Percentiles rank a stretch among this genome's conserved stretches.
Conservation (phyloP, 495 filamentous ascomycete genomes). For the Lasiosphaeris hirsuta region DNA sequence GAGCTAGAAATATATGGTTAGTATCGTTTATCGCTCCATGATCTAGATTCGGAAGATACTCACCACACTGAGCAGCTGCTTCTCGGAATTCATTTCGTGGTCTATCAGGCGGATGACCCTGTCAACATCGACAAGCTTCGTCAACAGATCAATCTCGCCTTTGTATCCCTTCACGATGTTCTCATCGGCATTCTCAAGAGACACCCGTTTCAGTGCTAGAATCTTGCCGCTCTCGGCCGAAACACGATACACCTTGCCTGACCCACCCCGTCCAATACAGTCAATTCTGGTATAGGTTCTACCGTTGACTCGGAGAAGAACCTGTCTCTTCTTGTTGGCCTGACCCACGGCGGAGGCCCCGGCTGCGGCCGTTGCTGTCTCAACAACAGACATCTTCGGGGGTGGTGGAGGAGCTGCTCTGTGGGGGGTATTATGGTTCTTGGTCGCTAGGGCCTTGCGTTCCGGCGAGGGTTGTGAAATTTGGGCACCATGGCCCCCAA, state of each 20-base stretch:
- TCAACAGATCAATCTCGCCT: conserved; percentile 91
- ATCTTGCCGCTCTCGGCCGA: conserved; percentile 95
- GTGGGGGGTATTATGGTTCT: conserved; percentile 80
- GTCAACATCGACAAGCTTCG: conserved; percentile 75
- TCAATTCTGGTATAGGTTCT: conserved; percentile 86
- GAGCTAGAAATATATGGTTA: conserved; percentile 49
- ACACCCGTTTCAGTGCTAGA: conserved; percentile 89
- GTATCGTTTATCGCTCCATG: neutral
- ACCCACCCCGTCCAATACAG: conserved; percentile 86
- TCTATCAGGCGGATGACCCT: conserved; percentile 87
- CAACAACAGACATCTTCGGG: conserved; percentile 91
- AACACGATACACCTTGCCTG: conserved; percentile 89
- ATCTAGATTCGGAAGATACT: conserved; percentile 29
- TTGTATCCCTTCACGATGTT: conserved; percentile 82
- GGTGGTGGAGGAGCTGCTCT: conserved; percentile 78
- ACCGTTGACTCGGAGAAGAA: conserved; percentile 81
- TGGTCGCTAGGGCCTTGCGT: conserved; percentile 64
- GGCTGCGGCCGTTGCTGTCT: conserved; percentile 81
- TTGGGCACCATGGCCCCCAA: conserved; percentile 15
- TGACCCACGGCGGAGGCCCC: conserved; percentile 71
- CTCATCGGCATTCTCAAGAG: conserved; percentile 85
- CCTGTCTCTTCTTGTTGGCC: conserved; percentile 68
- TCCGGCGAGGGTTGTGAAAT: conserved; percentile 49
- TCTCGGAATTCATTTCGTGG: conserved; percentile 87
- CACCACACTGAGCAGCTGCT: conserved; percentile 79